Conservation (phyloP, 2,329 filamentous ascomycete genomes). For the Xylaria multiplex region DNA sequence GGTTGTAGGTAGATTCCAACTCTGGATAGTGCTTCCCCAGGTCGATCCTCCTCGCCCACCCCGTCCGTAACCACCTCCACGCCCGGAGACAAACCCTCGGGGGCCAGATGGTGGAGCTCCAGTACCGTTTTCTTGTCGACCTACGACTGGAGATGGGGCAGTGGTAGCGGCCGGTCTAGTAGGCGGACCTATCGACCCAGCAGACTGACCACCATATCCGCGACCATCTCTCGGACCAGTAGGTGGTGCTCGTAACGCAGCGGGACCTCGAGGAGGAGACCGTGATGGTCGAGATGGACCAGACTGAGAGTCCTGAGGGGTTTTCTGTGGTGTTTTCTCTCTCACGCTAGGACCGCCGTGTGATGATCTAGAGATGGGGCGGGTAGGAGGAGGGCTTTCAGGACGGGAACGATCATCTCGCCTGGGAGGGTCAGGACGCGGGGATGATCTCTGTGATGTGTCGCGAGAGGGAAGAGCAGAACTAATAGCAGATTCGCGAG, state of each 20-base stretch:
- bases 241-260: constrained; percentile 62
- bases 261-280: constrained; percentile 66
- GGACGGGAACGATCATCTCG: constrained; percentile 60
- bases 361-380: constrained; percentile 48
- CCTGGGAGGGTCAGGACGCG: constrained; percentile 59
- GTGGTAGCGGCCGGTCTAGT: constrained; percentile 46
- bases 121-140: constrained; percentile 51
- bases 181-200: constrained; percentile 46
- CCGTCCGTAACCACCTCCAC: constrained; percentile 56
- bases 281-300: constrained; percentile 44
- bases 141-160: constrained; percentile 36
- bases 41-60: constrained; percentile 58
- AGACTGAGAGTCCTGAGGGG: constrained; percentile 40
- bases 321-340: constrained; percentile 45
- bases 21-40: constrained; percentile 52
- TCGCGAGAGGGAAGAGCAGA: constrained; percentile 62
- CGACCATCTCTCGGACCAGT: constrained; percentile 57
- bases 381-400: constrained; percentile 52
- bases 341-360: constrained; percentile 39
- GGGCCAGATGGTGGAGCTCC: constrained; percentile 64
- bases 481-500: constrained; percentile 60
- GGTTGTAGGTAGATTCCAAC: constrained; percentile 45
- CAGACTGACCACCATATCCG: constrained; percentile 47
- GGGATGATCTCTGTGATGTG: constrained; percentile 63
- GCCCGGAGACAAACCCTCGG: constrained; percentile 61